Conservation (phyloP, 1,284 basidiomycete genomes). For the Flammula alnicola region DNA sequence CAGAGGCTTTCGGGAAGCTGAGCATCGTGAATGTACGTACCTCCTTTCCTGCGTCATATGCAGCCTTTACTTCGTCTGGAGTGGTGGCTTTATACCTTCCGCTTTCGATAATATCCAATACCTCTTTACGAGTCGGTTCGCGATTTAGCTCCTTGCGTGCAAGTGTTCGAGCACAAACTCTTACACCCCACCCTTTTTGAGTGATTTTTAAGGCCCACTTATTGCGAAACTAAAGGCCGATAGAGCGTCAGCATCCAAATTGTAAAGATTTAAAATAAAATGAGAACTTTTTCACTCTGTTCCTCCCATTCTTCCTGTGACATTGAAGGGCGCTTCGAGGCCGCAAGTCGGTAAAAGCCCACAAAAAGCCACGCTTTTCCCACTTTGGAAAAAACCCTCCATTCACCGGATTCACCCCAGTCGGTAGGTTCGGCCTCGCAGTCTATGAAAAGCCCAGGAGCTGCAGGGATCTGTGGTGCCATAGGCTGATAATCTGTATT, state of each 20-base stretch:
- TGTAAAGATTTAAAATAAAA: background rate
- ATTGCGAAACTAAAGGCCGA: slow-evolving; percentile 25
- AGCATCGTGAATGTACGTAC: slow-evolving; percentile 12
- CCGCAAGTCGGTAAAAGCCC: slow-evolving; percentile 35
- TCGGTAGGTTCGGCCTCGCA: background rate
- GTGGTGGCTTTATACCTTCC: slow-evolving; percentile 12
- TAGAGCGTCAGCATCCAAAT: background rate
- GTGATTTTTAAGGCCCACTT: slow-evolving; percentile 28
- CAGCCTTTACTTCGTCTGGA: slow-evolving; percentile 24
- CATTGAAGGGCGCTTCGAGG: slow-evolving; percentile 23
- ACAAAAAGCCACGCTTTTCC: slow-evolving; percentile 36
- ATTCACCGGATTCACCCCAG: slow-evolving; percentile 1
- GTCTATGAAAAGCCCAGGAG: slow-evolving; percentile 27
- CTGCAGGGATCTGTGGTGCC: slow-evolving; percentile 33
- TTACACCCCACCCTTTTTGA: slow-evolving; percentile 24
- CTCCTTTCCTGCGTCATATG: slow-evolving; percentile 26
- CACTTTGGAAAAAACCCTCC: slow-evolving; percentile 25
- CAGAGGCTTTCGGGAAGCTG: background rate
- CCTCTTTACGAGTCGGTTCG: slow-evolving; percentile 22
- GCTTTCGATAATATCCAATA: slow-evolving; percentile 3
- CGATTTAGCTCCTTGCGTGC: slow-evolving; percentile 22
- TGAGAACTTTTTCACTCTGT: slow-evolving; percentile 23
- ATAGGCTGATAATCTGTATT: slow-evolving; percentile 29
- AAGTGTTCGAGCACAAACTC: slow-evolving; percentile 23
- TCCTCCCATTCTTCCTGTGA: slow-evolving; percentile 37